Conservation (phyloP, 768 basidiomycete genomes). For the Rhodocollybia butyracea region DNA sequence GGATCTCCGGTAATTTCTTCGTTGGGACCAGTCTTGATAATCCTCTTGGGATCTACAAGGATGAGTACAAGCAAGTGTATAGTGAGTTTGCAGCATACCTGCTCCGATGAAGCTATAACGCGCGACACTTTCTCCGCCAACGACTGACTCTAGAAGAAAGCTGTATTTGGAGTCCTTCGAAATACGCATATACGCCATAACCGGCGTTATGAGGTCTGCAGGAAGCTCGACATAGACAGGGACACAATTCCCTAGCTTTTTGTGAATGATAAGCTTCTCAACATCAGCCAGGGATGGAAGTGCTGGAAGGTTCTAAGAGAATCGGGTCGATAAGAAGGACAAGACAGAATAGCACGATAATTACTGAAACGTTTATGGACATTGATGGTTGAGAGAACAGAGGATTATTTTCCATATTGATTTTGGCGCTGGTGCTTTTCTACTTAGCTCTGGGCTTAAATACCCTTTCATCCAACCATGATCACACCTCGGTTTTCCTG, state of each 20-base stretch:
- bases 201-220: constrained; percentile 95
- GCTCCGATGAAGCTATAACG: constrained; percentile 97
- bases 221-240: constrained; percentile 92
- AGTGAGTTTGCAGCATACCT: constrained; percentile 45
- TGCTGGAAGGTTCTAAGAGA: constrained; percentile 59
- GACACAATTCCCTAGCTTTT: constrained; percentile 88
- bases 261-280: constrained; percentile 72
- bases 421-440: constrained; percentile 5
- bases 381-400: constrained; percentile 3
- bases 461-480: constrained; percentile 37
- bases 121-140: constrained; percentile 86
- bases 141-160: constrained; percentile 91
- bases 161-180: constrained; percentile 92
- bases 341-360: constrained; percentile 11
- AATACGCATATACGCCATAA: constrained; percentile 92
- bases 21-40: constrained; percentile 83
- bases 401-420: neutral
- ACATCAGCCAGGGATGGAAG: constrained; percentile 71
- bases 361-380: constrained; percentile 51
- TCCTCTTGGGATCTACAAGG: constrained; percentile 82
- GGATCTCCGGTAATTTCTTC: constrained; percentile 88
- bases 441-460: neutral
- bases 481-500: constrained; percentile 78
- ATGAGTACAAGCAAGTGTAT: neutral
- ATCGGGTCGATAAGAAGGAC: neutral